Evolutionary conservation across 2,329 filamentous ascomycete species (phyloP).

Genomic region (Pyrenophora tritici-repentis): DNA sequence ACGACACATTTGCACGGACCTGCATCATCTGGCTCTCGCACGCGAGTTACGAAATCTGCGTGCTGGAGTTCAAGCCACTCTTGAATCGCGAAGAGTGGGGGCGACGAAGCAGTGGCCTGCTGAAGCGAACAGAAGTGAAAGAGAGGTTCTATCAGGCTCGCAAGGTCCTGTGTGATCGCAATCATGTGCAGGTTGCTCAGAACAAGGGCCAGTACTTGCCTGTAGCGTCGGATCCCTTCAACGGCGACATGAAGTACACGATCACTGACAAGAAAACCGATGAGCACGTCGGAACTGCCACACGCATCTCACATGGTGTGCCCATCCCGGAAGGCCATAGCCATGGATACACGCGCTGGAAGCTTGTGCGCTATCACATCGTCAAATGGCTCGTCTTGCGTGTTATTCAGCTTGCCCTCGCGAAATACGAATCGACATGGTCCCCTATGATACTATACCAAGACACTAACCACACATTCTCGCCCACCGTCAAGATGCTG

Average conservation of each 20-base stretch:
- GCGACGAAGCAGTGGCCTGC: not conserved
- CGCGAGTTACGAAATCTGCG: conserved; percentile 20
- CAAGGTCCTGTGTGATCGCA: conserved; percentile 18
- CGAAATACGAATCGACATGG: not conserved
- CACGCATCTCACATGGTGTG: not conserved
- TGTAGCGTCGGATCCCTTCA: not conserved
- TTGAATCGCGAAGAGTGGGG: not conserved
- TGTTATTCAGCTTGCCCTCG: not conserved
- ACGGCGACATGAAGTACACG: not conserved
- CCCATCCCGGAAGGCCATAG: not conserved
- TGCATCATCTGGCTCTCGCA: conserved; percentile 27
- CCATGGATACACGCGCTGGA: conserved; percentile 6
- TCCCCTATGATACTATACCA: not conserved
- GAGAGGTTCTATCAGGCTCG: conserved; percentile 9
- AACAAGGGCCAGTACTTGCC: not conserved
- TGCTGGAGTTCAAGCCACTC: conserved; percentile 12
- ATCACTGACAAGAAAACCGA: conserved; percentile 9
- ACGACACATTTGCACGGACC: conserved; percentile 23
- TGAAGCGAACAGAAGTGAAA: conserved; percentile 6
- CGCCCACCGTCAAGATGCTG: not conserved
- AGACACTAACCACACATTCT: too few relatives aligned
- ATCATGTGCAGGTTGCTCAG: not conserved
- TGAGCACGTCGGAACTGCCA: not conserved
- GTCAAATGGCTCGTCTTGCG: not conserved
- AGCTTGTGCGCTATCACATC: conserved; percentile 5